phyloP scores from a whole-genome alignment of 495 filamentous ascomycete genomes.

The Sporormia fimetaria region DNA sequence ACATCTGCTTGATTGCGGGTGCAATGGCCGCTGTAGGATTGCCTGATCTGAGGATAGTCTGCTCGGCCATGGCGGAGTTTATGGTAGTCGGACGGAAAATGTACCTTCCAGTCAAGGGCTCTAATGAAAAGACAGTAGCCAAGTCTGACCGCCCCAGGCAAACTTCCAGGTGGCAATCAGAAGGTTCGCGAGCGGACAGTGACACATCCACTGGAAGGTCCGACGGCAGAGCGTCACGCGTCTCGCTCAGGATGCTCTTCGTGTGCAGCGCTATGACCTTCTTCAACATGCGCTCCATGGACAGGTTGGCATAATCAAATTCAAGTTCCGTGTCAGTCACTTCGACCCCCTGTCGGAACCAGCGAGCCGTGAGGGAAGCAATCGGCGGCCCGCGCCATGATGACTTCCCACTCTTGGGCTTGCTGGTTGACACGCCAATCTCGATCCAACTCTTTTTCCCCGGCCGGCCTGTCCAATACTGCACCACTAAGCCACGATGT shows the following conservation, averaged over 20 bases:
- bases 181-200: conserved; percentile 45
- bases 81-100: conserved; percentile 28
- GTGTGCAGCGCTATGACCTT: conserved; percentile 65
- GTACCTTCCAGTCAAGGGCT: conserved; percentile 44
- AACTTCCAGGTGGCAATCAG: conserved; percentile 53
- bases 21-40: conserved; percentile 13
- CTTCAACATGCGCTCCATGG: conserved; percentile 59
- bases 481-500: conserved; percentile 67
- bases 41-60: conserved; percentile 19
- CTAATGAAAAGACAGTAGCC: conserved; percentile 50
- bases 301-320: conserved; percentile 55
- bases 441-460: conserved; percentile 79
- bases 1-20: conserved; percentile 13
- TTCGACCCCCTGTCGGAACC: conserved; percentile 74
- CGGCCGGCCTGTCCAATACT: conserved; percentile 70
- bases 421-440: conserved; percentile 63
- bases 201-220: conserved; percentile 25
- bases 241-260: conserved; percentile 49
- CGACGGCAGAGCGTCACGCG: conserved; percentile 46
- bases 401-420: conserved; percentile 34
- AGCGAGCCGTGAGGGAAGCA: conserved; percentile 56
- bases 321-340: conserved; percentile 51
- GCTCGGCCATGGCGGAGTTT: conserved; percentile 36
- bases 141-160: conserved; percentile 49
- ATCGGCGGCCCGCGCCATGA: conserved; percentile 27